Percentiles rank a stretch among this genome's conserved stretches.
These are phyloP conservation scores for Oxytropis ochrocephala DNA, from an alignment of 306 rosid species.

Conservation along the genomic window DNA sequence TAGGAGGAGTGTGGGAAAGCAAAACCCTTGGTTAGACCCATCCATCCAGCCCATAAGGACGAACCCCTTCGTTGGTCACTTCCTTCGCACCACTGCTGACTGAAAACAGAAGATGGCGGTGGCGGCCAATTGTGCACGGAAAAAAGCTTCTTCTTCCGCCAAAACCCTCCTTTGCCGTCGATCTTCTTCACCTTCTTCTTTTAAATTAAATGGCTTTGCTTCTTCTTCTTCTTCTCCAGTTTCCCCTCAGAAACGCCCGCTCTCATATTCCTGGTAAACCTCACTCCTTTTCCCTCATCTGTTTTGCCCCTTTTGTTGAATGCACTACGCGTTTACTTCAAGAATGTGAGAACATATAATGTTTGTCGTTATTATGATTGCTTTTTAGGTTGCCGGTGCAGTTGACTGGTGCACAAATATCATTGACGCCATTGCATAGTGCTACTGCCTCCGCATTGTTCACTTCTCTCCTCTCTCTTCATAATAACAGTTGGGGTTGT, in stretches of 20 bases:
- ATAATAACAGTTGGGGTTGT: slow-evolving; percentile 64
- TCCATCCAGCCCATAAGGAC: slow-evolving; percentile 20
- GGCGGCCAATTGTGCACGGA: slow-evolving; percentile 66
- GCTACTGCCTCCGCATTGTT: slow-evolving; percentile 78
- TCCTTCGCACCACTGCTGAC: neutral
- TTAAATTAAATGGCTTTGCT: slow-evolving; percentile 32
- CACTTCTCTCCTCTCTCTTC: slow-evolving; percentile 71
- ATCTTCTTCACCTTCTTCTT: slow-evolving; percentile 33
- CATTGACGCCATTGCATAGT: slow-evolving; percentile 76
- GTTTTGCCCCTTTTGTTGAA: neutral
- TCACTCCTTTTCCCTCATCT: neutral
- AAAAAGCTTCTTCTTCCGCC: slow-evolving; percentile 50
- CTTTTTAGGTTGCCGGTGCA: slow-evolving; percentile 60
- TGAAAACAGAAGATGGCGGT: slow-evolving; percentile 48
- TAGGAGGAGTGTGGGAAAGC: no score
- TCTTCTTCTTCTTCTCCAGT: slow-evolving; percentile 26
- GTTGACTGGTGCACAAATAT: slow-evolving; percentile 52
- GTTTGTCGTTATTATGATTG: neutral
- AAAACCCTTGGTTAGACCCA: neutral
- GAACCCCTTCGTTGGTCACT: neutral
- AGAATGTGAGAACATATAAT: no score
- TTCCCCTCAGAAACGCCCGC: slow-evolving; percentile 34
- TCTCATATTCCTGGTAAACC: slow-evolving; percentile 46
- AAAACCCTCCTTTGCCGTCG: slow-evolving; percentile 41
- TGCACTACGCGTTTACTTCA: no score